Base-by-base conservation (phyloP, 1,284 basidiomycete genomes). In the Trametes sp. region DNA sequence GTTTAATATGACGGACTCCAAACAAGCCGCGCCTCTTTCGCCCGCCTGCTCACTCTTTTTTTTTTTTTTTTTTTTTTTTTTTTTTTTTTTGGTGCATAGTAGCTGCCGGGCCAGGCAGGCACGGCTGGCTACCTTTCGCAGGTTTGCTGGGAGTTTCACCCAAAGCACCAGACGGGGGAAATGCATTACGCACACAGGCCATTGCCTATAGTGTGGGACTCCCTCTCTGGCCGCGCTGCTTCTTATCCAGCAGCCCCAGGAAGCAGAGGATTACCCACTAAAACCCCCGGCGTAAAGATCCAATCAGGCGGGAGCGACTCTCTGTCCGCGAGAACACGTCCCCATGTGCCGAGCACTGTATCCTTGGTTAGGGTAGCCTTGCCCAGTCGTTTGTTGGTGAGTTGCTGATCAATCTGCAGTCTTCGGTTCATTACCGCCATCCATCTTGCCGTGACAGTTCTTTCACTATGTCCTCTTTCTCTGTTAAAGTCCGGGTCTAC, bases 1-100 rank as follows among this genome's bases (percentile, higher is more conserved):
- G 58, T 59, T 59, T 35, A 54, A 23, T 24, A 45, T 52, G 57
- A 53, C 57, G 42, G 52, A 49, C 57, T 53, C 23, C 42, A 46
- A 14, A 54, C 52, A 59, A 54, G 45, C 42, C 24, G 58, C 42
- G 19, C 58, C 58, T 48, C 57, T 53, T 53, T 46, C 46, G 48
- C 24, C 41, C 54, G n/a, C n/a, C n/a, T n/a, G n/a, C n/a, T n/a
- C n/a, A n/a, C n/a, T n/a, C n/a, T n/a, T n/a, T n/a, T n/a, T n/a
- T n/a, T n/a, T n/a, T n/a, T n/a, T n/a, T n/a, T n/a, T n/a, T n/a
- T n/a, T n/a, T n/a, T n/a, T n/a, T 42, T 41, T 41, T 41, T 41
- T 41, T 55, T 35, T 41, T 41, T 41, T 41, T 7, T 7, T 41
- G 38, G 38, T 41, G 38, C 38, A 8, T 8, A 41, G 38, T n/a